Conservation (phyloP, 805 yeast genomes). For the Wickerhamiella parazyma region DNA sequence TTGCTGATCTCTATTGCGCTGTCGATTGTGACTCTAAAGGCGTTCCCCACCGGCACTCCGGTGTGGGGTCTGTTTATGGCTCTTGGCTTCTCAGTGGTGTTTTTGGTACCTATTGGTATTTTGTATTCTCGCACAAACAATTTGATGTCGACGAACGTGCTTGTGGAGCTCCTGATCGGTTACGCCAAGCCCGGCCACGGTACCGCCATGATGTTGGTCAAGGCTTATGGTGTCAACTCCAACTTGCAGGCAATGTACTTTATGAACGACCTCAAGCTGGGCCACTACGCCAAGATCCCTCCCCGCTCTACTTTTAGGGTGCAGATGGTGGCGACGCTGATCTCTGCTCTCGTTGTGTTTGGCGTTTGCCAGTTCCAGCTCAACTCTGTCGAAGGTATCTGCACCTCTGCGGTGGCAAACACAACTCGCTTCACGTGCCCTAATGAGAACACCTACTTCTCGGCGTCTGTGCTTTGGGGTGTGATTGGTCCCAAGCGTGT, state of each 20-base stretch:
- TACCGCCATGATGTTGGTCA: slow-evolving; percentile 50
- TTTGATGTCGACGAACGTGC: slow-evolving; percentile 42
- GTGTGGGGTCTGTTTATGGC: slow-evolving; percentile 40
- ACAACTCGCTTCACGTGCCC: slow-evolving; percentile 29
- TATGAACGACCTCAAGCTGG: slow-evolving; percentile 41
- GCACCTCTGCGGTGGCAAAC: slow-evolving; percentile 31
- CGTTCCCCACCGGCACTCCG: slow-evolving; percentile 6
- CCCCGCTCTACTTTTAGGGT: slow-evolving; percentile 31
- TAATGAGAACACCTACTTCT: slow-evolving; percentile 30
- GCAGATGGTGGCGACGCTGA: slow-evolving; percentile 29
- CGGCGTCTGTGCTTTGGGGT: slow-evolving; percentile 46
- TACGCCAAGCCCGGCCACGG: slow-evolving; percentile 49
- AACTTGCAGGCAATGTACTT: slow-evolving; percentile 47
- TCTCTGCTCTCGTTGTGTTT: slow-evolving; percentile 30
- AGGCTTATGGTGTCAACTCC: slow-evolving; percentile 46
- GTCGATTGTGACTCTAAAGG: slow-evolving; percentile 4
- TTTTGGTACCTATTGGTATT: slow-evolving; percentile 48
- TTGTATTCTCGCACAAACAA: slow-evolving; percentile 50
- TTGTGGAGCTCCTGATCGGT: slow-evolving; percentile 52
- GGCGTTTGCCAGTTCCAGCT: slow-evolving; percentile 33
- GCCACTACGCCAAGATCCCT: slow-evolving; percentile 30
- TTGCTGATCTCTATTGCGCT: slow-evolving; percentile 27
- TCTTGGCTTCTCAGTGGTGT: slow-evolving; percentile 39
- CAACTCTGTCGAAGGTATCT: slow-evolving; percentile 30
- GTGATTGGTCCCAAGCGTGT: slow-evolving; percentile 43